Evolutionary conservation across 164 flowering plant species (phyloP).

Genomic region (Dillenia turbinata): DNA sequence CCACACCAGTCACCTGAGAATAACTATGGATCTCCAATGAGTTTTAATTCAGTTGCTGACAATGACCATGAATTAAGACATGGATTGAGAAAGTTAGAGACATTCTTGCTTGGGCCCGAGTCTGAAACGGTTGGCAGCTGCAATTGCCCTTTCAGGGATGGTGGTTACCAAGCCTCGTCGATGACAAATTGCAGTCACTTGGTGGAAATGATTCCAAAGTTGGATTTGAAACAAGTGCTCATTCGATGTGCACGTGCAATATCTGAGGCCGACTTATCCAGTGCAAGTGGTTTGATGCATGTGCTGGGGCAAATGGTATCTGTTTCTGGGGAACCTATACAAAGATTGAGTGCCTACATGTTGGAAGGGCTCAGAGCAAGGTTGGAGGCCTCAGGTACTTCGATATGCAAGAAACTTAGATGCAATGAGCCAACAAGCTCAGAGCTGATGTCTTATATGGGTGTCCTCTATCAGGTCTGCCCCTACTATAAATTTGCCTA

Average conservation of each 20-base stretch:
- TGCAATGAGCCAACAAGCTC: conserved; percentile 66
- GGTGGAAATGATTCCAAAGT: conserved; percentile 38
- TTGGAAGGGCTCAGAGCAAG: conserved; percentile 72
- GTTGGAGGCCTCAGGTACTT: conserved; percentile 55
- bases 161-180: conserved; percentile 6
- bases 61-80: conserved; percentile 18
- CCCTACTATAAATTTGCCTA: conserved; percentile 84
- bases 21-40: conserved; percentile 30
- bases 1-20: conserved; percentile 36
- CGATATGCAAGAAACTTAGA: conserved; percentile 56
- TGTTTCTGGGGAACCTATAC: conserved; percentile 76
- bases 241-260: conserved; percentile 60
- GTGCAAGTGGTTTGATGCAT: conserved; percentile 47
- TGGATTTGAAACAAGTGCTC: conserved; percentile 51
- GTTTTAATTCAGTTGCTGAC: conserved; percentile 36
- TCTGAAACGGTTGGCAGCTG: conserved; percentile 27
- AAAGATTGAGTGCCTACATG: conserved; percentile 76
- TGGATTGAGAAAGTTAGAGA: conserved; percentile 61
- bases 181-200: conserved; percentile 31
- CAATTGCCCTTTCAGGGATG: conserved; percentile 1
- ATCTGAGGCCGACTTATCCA: conserved; percentile 35
- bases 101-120: conserved; percentile 56
- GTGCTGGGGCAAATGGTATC: conserved; percentile 70
- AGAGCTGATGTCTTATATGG: conserved; percentile 73
- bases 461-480: conserved; percentile 61